Evolutionary conservation across 1,284 basidiomycete genomes (phyloP).

Genomic region (Ceratobasidium sp.): DNA sequence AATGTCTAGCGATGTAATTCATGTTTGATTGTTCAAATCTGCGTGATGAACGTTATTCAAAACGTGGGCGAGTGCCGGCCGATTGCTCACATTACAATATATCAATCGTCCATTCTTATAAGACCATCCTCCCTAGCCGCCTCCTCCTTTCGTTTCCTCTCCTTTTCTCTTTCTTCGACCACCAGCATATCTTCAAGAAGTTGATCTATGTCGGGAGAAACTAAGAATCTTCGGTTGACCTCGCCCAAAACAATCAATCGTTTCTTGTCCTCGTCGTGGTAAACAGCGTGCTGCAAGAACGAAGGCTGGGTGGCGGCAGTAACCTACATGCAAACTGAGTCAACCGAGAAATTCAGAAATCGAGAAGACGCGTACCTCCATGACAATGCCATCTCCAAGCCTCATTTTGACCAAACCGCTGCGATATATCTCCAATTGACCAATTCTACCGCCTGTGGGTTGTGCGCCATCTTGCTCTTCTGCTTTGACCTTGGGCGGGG

Average conservation of each 20-base stretch:
- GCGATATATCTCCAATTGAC: slow-evolving; percentile 80
- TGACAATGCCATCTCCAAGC: slow-evolving; percentile 74
- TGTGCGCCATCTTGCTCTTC: slow-evolving; percentile 23
- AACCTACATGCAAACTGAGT: slow-evolving; percentile 59
- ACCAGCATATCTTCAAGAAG: slow-evolving; percentile 74
- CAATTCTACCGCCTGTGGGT: slow-evolving; percentile 80
- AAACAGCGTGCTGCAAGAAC: slow-evolving; percentile 87
- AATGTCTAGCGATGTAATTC: neutral
- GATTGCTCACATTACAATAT: neutral
- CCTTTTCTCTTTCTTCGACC: slow-evolving; percentile 52
- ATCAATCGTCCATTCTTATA: slow-evolving; percentile 63
- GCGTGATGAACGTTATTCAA: neutral
- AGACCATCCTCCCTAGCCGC: slow-evolving; percentile 51
- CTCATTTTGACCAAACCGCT: slow-evolving; percentile 89
- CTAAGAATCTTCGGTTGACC: slow-evolving; percentile 83
- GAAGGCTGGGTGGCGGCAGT: slow-evolving; percentile 83
- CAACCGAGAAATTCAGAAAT: slow-evolving; percentile 4
- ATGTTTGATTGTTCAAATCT: neutral
- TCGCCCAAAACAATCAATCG: slow-evolving; percentile 79
- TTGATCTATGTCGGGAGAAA: slow-evolving; percentile 83
- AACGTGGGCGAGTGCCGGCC: neutral
- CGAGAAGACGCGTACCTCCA: slow-evolving; percentile 67
- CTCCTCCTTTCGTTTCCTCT: slow-evolving; percentile 51
- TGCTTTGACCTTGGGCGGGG: slow-evolving; percentile 43
- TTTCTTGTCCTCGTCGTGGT: slow-evolving; percentile 68